Evolutionary conservation across 495 filamentous ascomycete genomes (phyloP).

Genomic region (Elasticomyces elasticus): DNA sequence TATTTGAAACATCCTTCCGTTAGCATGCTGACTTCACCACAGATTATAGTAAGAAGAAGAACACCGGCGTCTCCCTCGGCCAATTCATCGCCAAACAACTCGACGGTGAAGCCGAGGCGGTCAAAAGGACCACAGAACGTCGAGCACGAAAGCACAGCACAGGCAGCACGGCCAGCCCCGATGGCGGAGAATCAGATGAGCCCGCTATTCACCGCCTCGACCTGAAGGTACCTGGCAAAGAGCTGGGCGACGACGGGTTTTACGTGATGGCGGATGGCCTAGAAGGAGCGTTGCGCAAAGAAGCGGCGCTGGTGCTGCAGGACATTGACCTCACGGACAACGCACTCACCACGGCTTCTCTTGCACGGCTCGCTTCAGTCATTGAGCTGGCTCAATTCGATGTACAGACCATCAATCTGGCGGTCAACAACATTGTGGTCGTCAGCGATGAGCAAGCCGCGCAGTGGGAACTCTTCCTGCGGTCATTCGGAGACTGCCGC

Average conservation of each 20-base stretch:
- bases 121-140: constrained; percentile 10
- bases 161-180: constrained; percentile 2
- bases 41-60: constrained; percentile 22
- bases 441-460: constrained; percentile 27
- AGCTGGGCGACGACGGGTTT: constrained; percentile 38
- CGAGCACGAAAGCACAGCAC: constrained; percentile 12
- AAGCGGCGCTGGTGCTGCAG: constrained; percentile 34
- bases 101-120: constrained; percentile 27
- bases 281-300: constrained; percentile 30
- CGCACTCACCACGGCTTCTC: constrained; percentile 31
- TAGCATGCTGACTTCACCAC: too few species aligned
- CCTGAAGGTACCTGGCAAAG: constrained; percentile 37
- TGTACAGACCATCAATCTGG: constrained; percentile 40
- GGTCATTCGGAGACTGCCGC: constrained; percentile 36
- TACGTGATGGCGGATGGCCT: constrained; percentile 35
- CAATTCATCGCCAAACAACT: constrained; percentile 38
- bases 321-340: constrained; percentile 40
- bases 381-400: constrained; percentile 34
- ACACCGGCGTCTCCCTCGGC: constrained; percentile 35
- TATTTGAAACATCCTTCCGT: too few species aligned
- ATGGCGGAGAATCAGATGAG: not conserved
- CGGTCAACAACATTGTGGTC: constrained; percentile 37
- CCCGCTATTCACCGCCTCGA: constrained; percentile 31
- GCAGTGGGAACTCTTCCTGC: constrained; percentile 39
- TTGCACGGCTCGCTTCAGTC: constrained; percentile 34